A percentile compares a stretch with the other conserved stretches of the same genome.
These are phyloP conservation scores for Hortiboletus rubellus DNA, from an alignment of 1,284 basidiomycete species.

Conservation along the genomic window DNA sequence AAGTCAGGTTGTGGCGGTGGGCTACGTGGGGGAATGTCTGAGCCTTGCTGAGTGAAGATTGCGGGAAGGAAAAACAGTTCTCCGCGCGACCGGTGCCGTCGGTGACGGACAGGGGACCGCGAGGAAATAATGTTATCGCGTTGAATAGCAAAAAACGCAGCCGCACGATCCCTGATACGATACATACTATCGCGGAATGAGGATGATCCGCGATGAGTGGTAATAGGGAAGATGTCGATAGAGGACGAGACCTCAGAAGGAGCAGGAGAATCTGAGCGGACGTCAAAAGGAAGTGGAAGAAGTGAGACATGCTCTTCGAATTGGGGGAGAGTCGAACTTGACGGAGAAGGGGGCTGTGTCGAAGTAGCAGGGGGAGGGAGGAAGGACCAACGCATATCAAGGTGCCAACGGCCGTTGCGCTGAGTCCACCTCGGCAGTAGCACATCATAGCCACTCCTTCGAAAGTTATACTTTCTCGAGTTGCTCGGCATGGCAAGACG, in stretches of 20 bases:
- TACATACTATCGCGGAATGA: slow-evolving; percentile 52
- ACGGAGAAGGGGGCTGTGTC: slow-evolving; percentile 51
- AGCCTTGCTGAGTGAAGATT: slow-evolving; percentile 61
- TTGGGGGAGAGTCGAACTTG: slow-evolving; percentile 42
- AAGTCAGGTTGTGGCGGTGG: slow-evolving; percentile 33
- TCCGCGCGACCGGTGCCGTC: slow-evolving; percentile 55
- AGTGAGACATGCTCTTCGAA: slow-evolving; percentile 58
- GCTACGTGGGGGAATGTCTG: slow-evolving; percentile 43
- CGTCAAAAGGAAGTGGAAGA: slow-evolving; percentile 62
- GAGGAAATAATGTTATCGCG: slow-evolving; percentile 39
- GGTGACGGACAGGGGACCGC: slow-evolving; percentile 45
- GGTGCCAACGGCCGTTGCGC: slow-evolving; percentile 67
- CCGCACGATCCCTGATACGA: slow-evolving; percentile 56
- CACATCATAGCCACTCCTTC: slow-evolving; percentile 72
- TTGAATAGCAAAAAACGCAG: slow-evolving; percentile 44
- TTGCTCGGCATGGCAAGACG: slow-evolving; percentile 59
- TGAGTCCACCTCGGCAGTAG: slow-evolving; percentile 69
- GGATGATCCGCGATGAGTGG: slow-evolving; percentile 39
- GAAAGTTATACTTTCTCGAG: slow-evolving; percentile 56
- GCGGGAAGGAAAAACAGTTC: slow-evolving; percentile 81
- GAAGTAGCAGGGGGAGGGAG: slow-evolving; percentile 49
- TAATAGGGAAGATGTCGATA: slow-evolving; percentile 40
- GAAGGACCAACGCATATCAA: slow-evolving; percentile 64
- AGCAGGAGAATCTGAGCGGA: slow-evolving; percentile 55
- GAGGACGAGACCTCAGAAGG: slow-evolving; percentile 48